A percentile compares a stretch with the other conserved stretches of the same genome.
phyloP scores from a whole-genome alignment of 441 rosid genomes.

The Pelargonium australe region DNA sequence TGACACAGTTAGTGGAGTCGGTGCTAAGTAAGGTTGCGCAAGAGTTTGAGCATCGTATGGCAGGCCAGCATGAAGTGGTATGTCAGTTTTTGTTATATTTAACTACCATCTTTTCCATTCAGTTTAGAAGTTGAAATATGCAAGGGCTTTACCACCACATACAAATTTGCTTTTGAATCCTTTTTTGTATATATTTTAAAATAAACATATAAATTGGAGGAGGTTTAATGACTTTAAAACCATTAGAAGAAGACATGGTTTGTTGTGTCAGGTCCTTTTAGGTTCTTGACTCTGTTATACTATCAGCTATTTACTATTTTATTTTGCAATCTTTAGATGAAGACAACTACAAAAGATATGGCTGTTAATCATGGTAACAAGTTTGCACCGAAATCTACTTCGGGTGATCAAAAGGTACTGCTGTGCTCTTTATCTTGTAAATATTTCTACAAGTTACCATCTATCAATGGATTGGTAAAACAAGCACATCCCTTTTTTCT shows the following conservation, averaged over 20 bases:
- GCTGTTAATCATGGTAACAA: slow-evolving; percentile 39
- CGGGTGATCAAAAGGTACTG: slow-evolving; percentile 53
- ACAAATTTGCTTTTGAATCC: too few species aligned
- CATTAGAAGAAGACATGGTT: too few species aligned
- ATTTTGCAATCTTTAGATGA: slow-evolving; percentile 34
- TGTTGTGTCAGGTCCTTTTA: too few species aligned
- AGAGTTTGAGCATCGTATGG: slow-evolving; percentile 78
- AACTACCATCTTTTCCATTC: slow-evolving; percentile 8
- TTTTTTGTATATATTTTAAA: too few species aligned
- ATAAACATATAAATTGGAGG: too few species aligned
- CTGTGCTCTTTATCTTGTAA: slow-evolving; percentile 16
- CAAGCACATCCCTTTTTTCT: neutral
- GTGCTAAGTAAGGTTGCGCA: slow-evolving; percentile 71
- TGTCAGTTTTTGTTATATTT: slow-evolving; percentile 19
- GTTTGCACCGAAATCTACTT: slow-evolving; percentile 33
- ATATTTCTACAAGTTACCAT: neutral
- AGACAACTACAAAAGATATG: slow-evolving; percentile 39
- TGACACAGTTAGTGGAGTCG: slow-evolving; percentile 69
- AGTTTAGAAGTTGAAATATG: too few species aligned
- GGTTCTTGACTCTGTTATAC: too few species aligned
- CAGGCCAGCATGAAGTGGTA: slow-evolving; percentile 60
- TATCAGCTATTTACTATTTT: slow-evolving; percentile 1
- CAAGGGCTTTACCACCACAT: too few species aligned
- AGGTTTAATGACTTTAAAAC: too few species aligned
- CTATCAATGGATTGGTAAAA: neutral